Base-by-base conservation (phyloP, 495 filamentous ascomycete species). In the Neurospora terricola region DNA sequence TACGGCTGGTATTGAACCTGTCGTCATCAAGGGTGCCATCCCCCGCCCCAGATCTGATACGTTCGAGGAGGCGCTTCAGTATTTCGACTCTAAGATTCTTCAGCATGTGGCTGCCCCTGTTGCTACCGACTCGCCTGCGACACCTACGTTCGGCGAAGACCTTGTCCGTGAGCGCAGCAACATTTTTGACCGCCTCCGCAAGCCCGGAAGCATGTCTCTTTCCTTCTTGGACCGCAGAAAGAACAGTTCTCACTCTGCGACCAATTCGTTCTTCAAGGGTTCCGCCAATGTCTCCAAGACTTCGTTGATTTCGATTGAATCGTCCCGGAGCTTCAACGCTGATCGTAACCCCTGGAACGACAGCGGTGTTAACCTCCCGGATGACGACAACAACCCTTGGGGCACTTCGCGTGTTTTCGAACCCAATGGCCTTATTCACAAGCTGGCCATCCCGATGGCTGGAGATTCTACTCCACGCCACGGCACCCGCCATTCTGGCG, bases 311-410 rank as follows among this genome's bases (percentile, higher is more conserved):
- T 96, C 93, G 73, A 93, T 97, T 84, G 94, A 98, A 79, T 96
- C 93, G 30, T 92, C 92, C 42, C 90, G 93, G 79, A 96, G 92
- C 81, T 88, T 89, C 80, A 88, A 88, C 71, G 92, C 93, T 78
- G 96, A 96, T 81, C 92, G 94, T 79, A 97, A 97, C 82, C 94
- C 94, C 75, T 98, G 94, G 94, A 97, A 97, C 80, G 94, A 98
- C 82, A 94, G 92, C 75, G 94, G 93, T 73, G 92, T 98, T 78
- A 97, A 97, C 79, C 91, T 98, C 76, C 85, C 92, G 73, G 93
- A 97, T 78, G 93, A 97, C 69, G 93, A 94, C 72, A 81, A 85
- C 77, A 88, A 90, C 78, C 88, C 87, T 74, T 89, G 91, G 83
- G 84, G 87, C 82, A 82, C 75, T 7, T 85, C 83, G 80, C 89